Conservation (phyloP, 1,284 basidiomycete genomes). For the Gomphus bonarii region DNA sequence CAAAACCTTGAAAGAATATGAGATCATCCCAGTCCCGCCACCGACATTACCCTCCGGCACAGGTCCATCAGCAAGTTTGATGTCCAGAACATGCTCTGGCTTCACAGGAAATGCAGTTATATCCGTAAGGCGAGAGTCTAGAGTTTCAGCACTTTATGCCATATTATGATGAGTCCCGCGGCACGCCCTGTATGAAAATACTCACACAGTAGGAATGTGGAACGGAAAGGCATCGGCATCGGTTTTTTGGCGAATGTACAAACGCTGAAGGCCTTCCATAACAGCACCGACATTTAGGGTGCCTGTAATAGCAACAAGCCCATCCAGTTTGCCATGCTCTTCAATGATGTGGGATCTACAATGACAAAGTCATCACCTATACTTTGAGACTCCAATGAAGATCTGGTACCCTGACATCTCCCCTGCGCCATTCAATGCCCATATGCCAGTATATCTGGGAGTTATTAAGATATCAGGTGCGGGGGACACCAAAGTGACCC, state of each 20-base stretch:
- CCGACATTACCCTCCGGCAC: constrained; percentile 17
- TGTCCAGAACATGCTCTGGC: constrained; percentile 1
- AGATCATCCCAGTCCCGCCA: constrained; percentile 17
- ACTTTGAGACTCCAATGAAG: constrained; percentile 13
- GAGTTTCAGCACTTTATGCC: background rate
- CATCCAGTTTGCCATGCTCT: constrained; percentile 16
- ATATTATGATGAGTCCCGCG: background rate
- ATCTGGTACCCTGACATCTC: constrained; percentile 16
- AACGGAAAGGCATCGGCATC: background rate
- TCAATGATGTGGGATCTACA: constrained; percentile 16
- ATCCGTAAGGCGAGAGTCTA: background rate
- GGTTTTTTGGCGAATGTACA: background rate
- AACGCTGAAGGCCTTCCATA: constrained; percentile 14
- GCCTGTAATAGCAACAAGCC: constrained; percentile 15
- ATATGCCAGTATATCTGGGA: constrained; percentile 14
- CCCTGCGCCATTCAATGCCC: constrained; percentile 16
- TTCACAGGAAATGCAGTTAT: background rate
- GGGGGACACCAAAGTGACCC: constrained; percentile 15
- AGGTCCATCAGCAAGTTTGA: constrained; percentile 12
- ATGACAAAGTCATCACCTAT: constrained; percentile 9
- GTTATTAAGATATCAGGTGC: constrained; percentile 14
- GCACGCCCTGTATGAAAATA: background rate
- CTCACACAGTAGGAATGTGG: background rate
- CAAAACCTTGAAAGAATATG: constrained; percentile 13
- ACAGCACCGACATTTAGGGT: constrained; percentile 15